phyloP scores from a whole-genome alignment of 2,329 filamentous ascomycete species.

The Thielaviopsis populi region DNA sequence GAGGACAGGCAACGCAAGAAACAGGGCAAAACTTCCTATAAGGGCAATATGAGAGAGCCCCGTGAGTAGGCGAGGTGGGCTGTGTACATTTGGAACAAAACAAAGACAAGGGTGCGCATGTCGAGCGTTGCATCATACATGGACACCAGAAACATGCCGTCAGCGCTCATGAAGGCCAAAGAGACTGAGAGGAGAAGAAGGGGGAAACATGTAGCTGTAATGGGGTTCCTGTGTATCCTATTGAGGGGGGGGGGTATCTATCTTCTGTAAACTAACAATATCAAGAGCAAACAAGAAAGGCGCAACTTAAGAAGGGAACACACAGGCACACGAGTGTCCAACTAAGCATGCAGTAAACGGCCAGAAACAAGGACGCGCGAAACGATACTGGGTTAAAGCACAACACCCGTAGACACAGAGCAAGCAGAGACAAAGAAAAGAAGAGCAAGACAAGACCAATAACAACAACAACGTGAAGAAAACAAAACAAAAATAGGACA shows the following conservation, averaged over 20 bases:
- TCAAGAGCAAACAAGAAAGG: slow-evolving; percentile 3
- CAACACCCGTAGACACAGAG: too few relatives aligned
- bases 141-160: neutral
- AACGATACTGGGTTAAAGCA: too few relatives aligned
- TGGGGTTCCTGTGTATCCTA: neutral
- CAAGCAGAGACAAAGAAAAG: neutral
- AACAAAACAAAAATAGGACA: neutral
- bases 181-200: too few relatives aligned
- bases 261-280: slow-evolving; percentile 5
- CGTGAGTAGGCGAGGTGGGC: neutral
- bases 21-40: neutral
- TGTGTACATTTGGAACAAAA: neutral
- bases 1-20: neutral
- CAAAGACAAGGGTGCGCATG: neutral
- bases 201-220: neutral
- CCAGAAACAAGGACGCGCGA: neutral
- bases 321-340: neutral
- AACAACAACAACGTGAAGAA: neutral
- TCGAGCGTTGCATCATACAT: neutral
- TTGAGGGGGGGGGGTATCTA: neutral
- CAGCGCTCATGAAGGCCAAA: too few relatives aligned
- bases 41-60: neutral
- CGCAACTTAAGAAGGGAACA: neutral
- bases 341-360: neutral
- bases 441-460: neutral